Percentiles rank a stretch among this genome's conserved stretches.
Conservation (phyloP, 345 rosid genomes). For the Arabis hirsuta region DNA sequence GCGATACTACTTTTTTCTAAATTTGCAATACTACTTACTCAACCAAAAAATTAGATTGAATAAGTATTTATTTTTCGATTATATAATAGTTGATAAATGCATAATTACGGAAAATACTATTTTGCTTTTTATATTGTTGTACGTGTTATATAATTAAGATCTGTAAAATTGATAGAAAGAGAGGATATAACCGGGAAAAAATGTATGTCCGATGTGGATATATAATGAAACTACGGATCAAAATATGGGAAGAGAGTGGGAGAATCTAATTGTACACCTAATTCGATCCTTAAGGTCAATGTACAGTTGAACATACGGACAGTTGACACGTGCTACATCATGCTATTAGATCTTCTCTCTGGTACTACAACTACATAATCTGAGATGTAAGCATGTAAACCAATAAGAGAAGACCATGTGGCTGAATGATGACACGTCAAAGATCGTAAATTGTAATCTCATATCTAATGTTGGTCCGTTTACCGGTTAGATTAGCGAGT, state of each 20-base stretch:
- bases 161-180: too few species aligned
- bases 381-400: constrained; percentile 19
- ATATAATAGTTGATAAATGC: too few species aligned
- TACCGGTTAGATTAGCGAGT: constrained; percentile 22
- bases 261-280: constrained; percentile 35
- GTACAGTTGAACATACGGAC: constrained; percentile 4
- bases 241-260: constrained; percentile 4
- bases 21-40: too few species aligned
- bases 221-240: neutral
- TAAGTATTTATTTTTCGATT: too few species aligned
- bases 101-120: too few species aligned
- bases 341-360: constrained; percentile 27
- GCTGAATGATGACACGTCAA: constrained; percentile 33
- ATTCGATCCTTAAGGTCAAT: constrained; percentile 19
- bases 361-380: constrained; percentile 37
- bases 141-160: too few species aligned
- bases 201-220: constrained; percentile 31
- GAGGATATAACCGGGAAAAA: too few species aligned
- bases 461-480: constrained; percentile 29
- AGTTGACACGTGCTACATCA: constrained; percentile 30
- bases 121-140: too few species aligned
- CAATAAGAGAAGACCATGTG: constrained; percentile 37
- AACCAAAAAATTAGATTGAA: too few species aligned
- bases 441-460: neutral
- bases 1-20: too few species aligned